Evolutionary conservation across 2,329 filamentous ascomycete species (phyloP).

Genomic region (Xylaria sp.): DNA sequence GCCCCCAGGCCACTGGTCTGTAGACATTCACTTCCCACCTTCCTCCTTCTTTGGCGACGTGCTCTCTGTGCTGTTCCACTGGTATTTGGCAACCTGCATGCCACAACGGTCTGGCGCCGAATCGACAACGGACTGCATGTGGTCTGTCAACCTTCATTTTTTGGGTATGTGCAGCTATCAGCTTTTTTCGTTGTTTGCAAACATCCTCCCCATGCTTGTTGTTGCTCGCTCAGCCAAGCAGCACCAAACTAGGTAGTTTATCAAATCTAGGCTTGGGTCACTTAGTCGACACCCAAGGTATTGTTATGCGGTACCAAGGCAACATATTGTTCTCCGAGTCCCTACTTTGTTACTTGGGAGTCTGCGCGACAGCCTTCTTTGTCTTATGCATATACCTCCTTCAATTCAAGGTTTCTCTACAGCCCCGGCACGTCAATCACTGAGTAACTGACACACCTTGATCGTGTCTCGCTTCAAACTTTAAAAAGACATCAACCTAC

Average conservation of each 20-base stretch:
- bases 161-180: constrained; percentile 32
- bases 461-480: constrained; percentile 24
- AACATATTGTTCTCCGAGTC: not conserved
- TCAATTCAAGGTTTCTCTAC: not conserved
- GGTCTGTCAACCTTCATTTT: constrained; percentile 38
- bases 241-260: not conserved
- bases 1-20: constrained; percentile 36
- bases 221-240: not conserved
- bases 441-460: not conserved
- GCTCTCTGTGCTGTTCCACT: constrained; percentile 28
- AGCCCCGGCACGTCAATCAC: not conserved
- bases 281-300: not conserved
- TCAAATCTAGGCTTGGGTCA: not conserved
- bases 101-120: constrained; percentile 27
- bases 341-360: not conserved
- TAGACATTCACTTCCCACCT: constrained; percentile 32
- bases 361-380: not conserved
- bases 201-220: constrained; percentile 1
- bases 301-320: not conserved
- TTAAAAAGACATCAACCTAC: constrained; percentile 2
- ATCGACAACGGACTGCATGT: constrained; percentile 31
- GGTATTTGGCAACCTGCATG: constrained; percentile 9
- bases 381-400: not conserved
- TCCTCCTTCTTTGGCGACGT: constrained; percentile 29
- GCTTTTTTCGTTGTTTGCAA: not conserved